These are phyloP conservation scores for Alternaria conjuncta DNA, from an alignment of 2,329 filamentous ascomycete genomes.

Conservation along the genomic window DNA sequence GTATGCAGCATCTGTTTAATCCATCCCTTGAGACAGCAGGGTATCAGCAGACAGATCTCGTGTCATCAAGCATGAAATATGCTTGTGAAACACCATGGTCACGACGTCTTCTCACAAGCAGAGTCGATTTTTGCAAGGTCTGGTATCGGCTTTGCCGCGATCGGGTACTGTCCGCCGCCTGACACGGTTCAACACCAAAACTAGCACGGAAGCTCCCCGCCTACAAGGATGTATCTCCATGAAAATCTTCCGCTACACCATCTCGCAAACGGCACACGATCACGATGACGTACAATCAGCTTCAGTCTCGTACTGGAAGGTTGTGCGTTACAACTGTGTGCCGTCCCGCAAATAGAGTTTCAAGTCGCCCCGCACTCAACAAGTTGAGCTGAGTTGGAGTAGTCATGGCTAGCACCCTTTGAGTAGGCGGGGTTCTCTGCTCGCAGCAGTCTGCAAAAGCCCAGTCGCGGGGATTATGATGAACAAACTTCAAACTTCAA, in stretches of 20 bases:
- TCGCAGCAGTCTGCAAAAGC: not conserved
- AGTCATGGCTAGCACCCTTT: not conserved
- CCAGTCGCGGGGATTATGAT: not conserved
- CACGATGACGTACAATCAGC: not conserved
- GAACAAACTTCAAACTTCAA: not conserved
- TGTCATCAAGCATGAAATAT: not conserved
- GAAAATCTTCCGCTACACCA: not conserved
- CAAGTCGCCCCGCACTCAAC: constrained; percentile 6
- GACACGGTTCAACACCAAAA: constrained; percentile 3
- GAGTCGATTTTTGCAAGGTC: not conserved
- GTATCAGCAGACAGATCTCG: not conserved
- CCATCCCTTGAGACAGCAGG: not conserved
- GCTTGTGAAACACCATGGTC: not conserved
- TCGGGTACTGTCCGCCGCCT: constrained; percentile 1
- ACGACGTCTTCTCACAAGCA: not conserved
- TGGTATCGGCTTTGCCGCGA: not conserved
- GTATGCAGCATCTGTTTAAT: constrained; percentile 56
- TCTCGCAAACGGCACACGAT: not conserved
- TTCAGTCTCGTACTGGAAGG: constrained; percentile 1
- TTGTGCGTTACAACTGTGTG: constrained; percentile 10
- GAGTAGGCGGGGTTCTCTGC: not conserved
- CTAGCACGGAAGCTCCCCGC: not conserved
- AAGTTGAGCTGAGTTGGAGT: constrained; percentile 2
- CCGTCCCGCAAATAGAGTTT: constrained; percentile 11
- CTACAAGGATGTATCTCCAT: not conserved